Evolutionary conservation across 371 early-diverging fungal species (phyloP).

Genomic region (Chytridiales sp.): DNA sequence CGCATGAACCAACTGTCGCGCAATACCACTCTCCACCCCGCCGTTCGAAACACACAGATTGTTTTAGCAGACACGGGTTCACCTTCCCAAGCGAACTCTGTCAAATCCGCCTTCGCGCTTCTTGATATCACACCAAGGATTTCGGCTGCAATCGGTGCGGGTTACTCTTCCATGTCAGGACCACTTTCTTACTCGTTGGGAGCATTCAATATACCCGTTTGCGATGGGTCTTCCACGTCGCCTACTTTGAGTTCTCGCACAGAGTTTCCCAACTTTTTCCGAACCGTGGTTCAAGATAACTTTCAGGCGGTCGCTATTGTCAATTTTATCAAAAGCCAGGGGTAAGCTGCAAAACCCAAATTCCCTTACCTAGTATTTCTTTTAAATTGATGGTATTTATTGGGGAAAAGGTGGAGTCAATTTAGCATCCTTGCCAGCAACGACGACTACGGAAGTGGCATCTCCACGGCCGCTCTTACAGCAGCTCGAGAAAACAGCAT

Average conservation of each 20-base stretch:
- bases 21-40: conserved; percentile 1
- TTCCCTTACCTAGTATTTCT: not conserved
- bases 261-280: conserved; percentile 33
- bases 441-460: not conserved
- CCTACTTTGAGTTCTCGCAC: conserved; percentile 12
- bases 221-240: conserved; percentile 33
- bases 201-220: conserved; percentile 20
- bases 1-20: conserved; percentile 24
- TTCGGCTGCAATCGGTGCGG: conserved; percentile 22
- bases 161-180: conserved; percentile 20
- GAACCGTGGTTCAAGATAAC: conserved; percentile 29
- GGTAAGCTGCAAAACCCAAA: too few species aligned
- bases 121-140: not conserved
- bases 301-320: conserved; percentile 20
- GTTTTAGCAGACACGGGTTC: not conserved
- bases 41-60: conserved; percentile 1
- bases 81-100: not conserved
- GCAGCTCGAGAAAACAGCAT: conserved; percentile 5
- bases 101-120: not conserved
- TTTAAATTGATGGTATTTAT: conserved; percentile 12
- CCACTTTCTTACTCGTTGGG: conserved; percentile 2
- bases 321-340: conserved; percentile 7
- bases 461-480: not conserved
- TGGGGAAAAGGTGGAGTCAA: conserved; percentile 9
- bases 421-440: conserved; percentile 1